phyloP scores from a whole-genome alignment of 176 grass and related monocot genomes.

The Rhynchospora breviuscula region DNA sequence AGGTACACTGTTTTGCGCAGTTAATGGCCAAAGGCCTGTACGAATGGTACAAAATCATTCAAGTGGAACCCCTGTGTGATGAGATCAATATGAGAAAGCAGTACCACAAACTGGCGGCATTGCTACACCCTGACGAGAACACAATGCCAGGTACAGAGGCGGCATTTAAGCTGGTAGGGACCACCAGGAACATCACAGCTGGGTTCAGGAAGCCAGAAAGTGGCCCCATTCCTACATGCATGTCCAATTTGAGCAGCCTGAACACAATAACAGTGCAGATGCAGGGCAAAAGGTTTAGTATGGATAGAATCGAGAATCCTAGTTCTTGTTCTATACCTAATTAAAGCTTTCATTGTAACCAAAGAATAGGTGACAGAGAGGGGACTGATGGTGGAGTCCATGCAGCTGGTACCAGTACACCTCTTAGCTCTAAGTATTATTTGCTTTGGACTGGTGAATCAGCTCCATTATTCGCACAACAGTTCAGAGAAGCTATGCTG shows the following conservation, averaged over 20 bases:
- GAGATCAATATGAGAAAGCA: constrained; percentile 70
- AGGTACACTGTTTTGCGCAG: constrained; percentile 63
- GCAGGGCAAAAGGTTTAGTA: background rate
- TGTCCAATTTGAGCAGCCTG: background rate
- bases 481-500: too few species aligned
- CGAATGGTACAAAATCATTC: constrained; percentile 69
- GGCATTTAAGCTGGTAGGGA: constrained; percentile 74
- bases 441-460: too few species aligned
- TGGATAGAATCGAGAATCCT: background rate
- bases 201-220: constrained; percentile 20
- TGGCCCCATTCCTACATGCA: background rate
- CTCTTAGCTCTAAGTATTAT: too few species aligned
- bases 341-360: background rate
- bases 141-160: constrained; percentile 70
- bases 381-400: background rate
- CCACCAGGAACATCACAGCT: background rate
- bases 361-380: background rate
- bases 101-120: constrained; percentile 67
- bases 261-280: background rate
- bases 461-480: too few species aligned
- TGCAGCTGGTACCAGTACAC: background rate
- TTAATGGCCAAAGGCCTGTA: constrained; percentile 39
- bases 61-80: constrained; percentile 54
- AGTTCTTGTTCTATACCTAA: background rate
- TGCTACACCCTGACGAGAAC: constrained; percentile 94